Conservation (phyloP, 495 filamentous ascomycete species). For the Mycothermus thermophilus region DNA sequence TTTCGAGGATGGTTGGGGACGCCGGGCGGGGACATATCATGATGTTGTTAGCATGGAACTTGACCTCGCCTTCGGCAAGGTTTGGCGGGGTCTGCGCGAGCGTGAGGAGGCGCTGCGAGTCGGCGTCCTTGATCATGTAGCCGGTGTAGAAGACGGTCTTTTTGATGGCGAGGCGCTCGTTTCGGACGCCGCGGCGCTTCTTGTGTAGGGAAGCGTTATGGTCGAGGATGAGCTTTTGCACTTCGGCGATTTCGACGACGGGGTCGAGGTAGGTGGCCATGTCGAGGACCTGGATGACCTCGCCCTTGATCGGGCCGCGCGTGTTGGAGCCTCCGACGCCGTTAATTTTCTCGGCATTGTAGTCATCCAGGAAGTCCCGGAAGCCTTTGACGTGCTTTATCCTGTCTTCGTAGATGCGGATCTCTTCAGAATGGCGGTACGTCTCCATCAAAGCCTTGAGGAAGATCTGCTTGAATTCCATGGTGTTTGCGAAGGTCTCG, state of each 20-base stretch:
- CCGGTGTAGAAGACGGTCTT: slow-evolving; percentile 89
- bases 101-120: slow-evolving; percentile 54
- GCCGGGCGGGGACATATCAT: slow-evolving; percentile 69
- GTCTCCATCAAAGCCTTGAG: slow-evolving; percentile 68
- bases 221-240: slow-evolving; percentile 77
- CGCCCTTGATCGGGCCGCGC: slow-evolving; percentile 51
- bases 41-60: slow-evolving; percentile 78
- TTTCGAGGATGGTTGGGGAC: slow-evolving; percentile 51
- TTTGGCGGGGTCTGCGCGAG: slow-evolving; percentile 49
- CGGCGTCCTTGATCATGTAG: slow-evolving; percentile 61
- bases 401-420: slow-evolving; percentile 53
- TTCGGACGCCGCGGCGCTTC: slow-evolving; percentile 15
- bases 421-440: slow-evolving; percentile 69
- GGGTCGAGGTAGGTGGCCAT: slow-evolving; percentile 64
- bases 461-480: slow-evolving; percentile 77
- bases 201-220: slow-evolving; percentile 50
- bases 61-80: slow-evolving; percentile 49
- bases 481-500: slow-evolving; percentile 62
- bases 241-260: slow-evolving; percentile 64
- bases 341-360: slow-evolving; percentile 44
- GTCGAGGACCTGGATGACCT: slow-evolving; percentile 83
- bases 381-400: slow-evolving; percentile 58
- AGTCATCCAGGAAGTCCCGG: slow-evolving; percentile 59
- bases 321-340: slow-evolving; percentile 18
- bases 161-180: slow-evolving; percentile 51